These are phyloP conservation scores for Sicyos baderoa DNA, from an alignment of 306 rosid species.

Conservation along the genomic window DNA sequence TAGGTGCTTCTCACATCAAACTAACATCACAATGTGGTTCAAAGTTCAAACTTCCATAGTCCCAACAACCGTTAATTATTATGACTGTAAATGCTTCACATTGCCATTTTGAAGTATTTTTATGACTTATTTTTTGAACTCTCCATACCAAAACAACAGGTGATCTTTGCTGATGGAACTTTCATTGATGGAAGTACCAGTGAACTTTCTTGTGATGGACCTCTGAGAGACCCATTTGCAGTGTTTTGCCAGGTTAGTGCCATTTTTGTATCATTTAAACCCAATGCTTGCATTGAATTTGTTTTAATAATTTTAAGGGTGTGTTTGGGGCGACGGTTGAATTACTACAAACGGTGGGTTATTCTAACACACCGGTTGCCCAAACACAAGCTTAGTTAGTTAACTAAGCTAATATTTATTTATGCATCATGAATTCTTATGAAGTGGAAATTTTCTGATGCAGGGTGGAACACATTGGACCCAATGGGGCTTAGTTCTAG, in stretches of 20 bases:
- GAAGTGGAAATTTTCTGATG: constrained; percentile 3
- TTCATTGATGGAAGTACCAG: constrained; percentile 93
- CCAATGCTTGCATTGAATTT: neutral
- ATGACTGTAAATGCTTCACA: neutral
- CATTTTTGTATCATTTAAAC: constrained; percentile 4
- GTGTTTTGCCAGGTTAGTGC: constrained; percentile 68
- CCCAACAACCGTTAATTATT: neutral
- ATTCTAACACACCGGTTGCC: no score
- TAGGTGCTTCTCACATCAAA: neutral
- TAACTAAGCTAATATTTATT: no score
- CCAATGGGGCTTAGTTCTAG: constrained; percentile 11
- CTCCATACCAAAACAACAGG: constrained; percentile 35
- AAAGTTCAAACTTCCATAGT: neutral
- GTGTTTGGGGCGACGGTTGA: no score
- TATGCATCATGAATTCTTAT: neutral
- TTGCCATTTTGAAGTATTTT: neutral
- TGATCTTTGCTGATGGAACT: constrained; percentile 94
- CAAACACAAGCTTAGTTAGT: no score
- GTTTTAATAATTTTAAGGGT: neutral
- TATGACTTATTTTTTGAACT: neutral
- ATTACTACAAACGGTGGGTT: no score
- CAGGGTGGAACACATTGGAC: constrained; percentile 20
- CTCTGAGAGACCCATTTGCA: constrained; percentile 77
- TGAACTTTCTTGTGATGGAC: constrained; percentile 98
- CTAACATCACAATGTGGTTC: neutral